A percentile compares a stretch with the other conserved stretches of the same genome.
Evolutionary conservation across 345 rosid species (phyloP).

Genomic region (Citrus australasica): DNA sequence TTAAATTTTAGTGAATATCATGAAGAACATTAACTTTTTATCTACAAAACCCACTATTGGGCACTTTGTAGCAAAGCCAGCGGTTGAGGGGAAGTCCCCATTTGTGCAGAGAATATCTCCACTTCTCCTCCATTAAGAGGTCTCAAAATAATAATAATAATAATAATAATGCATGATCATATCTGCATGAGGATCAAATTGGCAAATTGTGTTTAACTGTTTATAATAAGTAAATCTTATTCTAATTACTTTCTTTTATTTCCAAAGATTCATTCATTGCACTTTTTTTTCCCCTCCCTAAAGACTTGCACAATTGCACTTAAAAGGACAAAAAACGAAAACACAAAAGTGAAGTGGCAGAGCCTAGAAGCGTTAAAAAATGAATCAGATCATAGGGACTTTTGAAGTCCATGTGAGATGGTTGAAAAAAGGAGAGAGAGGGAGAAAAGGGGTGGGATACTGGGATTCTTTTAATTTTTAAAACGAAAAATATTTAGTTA

Average conservation of each 20-base stretch:
- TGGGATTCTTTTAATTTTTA: not conserved
- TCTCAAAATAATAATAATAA: not conserved
- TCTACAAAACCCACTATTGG: not conserved
- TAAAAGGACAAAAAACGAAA: not conserved
- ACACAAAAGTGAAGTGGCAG: not conserved
- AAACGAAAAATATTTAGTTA: not conserved
- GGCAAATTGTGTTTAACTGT: not conserved
- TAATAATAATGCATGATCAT: not conserved
- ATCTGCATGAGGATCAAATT: not conserved
- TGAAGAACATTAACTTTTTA: not conserved
- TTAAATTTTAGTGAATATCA: not conserved
- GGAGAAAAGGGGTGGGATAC: not conserved
- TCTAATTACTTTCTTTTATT: no score
- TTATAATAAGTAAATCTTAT: no score
- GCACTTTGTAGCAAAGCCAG: not conserved
- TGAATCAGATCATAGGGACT: not conserved
- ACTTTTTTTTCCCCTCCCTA: no score
- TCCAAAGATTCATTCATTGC: no score
- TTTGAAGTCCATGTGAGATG: slow-evolving; percentile 8
- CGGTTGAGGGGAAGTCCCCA: not conserved
- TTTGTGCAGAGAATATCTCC: not conserved
- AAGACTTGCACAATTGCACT: not conserved
- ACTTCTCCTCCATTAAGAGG: not conserved
- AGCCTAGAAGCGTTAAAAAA: not conserved
- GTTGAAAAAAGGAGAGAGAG: not conserved